Percentiles rank a stretch among this genome's conserved stretches.
phyloP scores from a whole-genome alignment of 345 rosid genomes.

The Arabidopsis arenosa region DNA sequence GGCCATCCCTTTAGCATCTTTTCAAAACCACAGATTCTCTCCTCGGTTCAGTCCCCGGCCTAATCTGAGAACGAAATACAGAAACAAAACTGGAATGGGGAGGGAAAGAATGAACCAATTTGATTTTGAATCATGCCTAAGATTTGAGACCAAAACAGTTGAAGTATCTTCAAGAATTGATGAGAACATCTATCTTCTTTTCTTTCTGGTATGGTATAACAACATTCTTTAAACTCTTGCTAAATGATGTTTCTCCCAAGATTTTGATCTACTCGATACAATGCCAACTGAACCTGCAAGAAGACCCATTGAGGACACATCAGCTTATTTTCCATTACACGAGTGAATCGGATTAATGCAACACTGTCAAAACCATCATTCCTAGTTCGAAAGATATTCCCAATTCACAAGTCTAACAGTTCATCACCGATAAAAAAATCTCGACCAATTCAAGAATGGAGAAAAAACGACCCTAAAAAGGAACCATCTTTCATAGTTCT shows the following conservation, averaged over 20 bases:
- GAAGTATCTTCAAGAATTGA: slow-evolving; percentile 43
- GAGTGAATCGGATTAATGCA: slow-evolving; percentile 17
- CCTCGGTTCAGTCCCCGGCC: not conserved
- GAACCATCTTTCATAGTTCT: not conserved
- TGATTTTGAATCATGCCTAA: slow-evolving; percentile 29
- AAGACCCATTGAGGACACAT: slow-evolving; percentile 6
- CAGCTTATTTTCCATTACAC: slow-evolving; percentile 4
- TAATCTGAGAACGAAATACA: slow-evolving; percentile 21
- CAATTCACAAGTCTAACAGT: slow-evolving; percentile 13
- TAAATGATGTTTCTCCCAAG: slow-evolving; percentile 39
- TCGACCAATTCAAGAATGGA: not conserved
- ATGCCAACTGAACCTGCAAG: slow-evolving; percentile 32
- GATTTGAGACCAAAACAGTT: slow-evolving; percentile 37
- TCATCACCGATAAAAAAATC: not conserved
- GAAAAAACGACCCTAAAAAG: slow-evolving; percentile 8
- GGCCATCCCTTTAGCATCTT: slow-evolving; percentile 15
- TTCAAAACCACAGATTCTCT: not conserved
- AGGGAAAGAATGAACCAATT: slow-evolving; percentile 26
- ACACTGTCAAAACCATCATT: slow-evolving; percentile 2
- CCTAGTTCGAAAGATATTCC: not conserved
- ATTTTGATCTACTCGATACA: slow-evolving; percentile 38
- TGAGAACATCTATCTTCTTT: slow-evolving; percentile 29
- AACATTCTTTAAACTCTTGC: slow-evolving; percentile 25
- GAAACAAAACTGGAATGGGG: slow-evolving; percentile 34
- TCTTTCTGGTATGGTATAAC: slow-evolving; percentile 36